Evolutionary conservation across 2,329 filamentous ascomycete species (phyloP), one percentile per base, ranked within the genome.

Genomic region (Pseudocercospora crystallina): DNA sequence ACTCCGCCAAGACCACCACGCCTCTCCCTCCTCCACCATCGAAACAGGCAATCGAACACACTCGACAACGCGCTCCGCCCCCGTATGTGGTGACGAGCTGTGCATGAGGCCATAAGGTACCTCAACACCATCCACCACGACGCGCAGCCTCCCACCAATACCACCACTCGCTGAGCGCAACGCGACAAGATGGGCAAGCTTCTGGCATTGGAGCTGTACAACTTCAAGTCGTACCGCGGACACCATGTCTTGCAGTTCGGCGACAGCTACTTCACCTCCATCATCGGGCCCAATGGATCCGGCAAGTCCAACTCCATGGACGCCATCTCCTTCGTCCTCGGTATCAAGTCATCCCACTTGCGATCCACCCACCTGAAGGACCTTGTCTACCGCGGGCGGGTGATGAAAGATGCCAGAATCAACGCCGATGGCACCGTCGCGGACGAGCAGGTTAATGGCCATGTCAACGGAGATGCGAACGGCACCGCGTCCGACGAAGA

Each of bases 271-370:
- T 99, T 99, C 73, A 99, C 94, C 43, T 99, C 94, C 36, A 96
- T 99, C 67, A 97, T 99, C 67, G 94, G 95, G 5, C 94, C 94
- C 69, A 99, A 99, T 91, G 94, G 94, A 77, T 97, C 94, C 32
- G 94, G 94, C 59, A 99, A 99, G 73, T 99, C 94, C 14, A 99
- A 99, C 71, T 96, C 91, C 53, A 99, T 99, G 94, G 94, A 99
- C 71, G 94, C 94, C 62, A 99, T 99, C 63, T 99, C 94, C 60
- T 99, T 99, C 73, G 94, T 99, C 53, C 82, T 99, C 50, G 94
- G 94, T 60, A 97, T 99, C 71, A 96, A 97, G 71, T 99, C 94
- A 2, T 95, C 92, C n/a, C 92, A 97, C 70, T 79, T 99, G 47
- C 90, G 94, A 65, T 99, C 95, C 3, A 84, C 90, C 32, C 90